These are phyloP conservation scores for Candida maltosa DNA, from an alignment of 805 yeast species.

Conservation along the genomic window DNA sequence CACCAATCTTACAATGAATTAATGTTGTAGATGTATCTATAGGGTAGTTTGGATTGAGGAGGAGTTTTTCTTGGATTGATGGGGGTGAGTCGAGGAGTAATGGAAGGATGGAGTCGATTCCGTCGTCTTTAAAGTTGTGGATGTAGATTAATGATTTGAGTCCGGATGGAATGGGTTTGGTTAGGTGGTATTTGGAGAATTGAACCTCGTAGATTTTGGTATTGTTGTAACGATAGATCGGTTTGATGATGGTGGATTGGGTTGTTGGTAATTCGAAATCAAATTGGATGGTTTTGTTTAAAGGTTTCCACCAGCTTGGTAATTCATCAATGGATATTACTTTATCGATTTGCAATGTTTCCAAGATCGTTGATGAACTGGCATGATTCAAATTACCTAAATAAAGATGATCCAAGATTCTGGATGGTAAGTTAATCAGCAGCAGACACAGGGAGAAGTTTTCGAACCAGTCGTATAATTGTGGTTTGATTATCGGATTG, in stretches of 20 bases:
- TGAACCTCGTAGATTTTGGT: constrained; percentile 19
- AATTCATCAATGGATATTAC: constrained; percentile 34
- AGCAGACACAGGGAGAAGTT: too few relatives aligned
- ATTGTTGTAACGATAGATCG: constrained; percentile 18
- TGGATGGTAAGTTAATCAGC: constrained; percentile 38
- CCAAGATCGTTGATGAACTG: constrained; percentile 24
- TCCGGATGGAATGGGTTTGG: background rate
- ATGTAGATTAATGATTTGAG: constrained; percentile 21
- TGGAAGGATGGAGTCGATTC: constrained; percentile 29
- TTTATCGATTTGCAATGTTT: constrained; percentile 19
- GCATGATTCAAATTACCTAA: constrained; percentile 35
- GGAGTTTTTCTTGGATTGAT: constrained; percentile 23
- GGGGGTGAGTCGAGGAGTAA: constrained; percentile 27
- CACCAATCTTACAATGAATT: constrained; percentile 41
- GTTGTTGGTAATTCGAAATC: constrained; percentile 11
- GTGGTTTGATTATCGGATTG: constrained; percentile 5
- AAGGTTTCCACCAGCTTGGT: constrained; percentile 28
- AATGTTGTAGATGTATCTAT: constrained; percentile 22
- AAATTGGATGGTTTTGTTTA: constrained; percentile 10
- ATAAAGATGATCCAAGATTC: constrained; percentile 22
- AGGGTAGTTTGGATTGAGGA: constrained; percentile 23
- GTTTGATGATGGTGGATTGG: constrained; percentile 7
- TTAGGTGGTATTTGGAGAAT: background rate
- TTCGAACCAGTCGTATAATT: constrained; percentile 34
- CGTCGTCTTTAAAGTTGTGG: constrained; percentile 36